A percentile compares a stretch with the other conserved stretches of the same genome.
Evolutionary conservation across 2,329 filamentous ascomycete species (phyloP).

Genomic region (Fusarium tupiense): DNA sequence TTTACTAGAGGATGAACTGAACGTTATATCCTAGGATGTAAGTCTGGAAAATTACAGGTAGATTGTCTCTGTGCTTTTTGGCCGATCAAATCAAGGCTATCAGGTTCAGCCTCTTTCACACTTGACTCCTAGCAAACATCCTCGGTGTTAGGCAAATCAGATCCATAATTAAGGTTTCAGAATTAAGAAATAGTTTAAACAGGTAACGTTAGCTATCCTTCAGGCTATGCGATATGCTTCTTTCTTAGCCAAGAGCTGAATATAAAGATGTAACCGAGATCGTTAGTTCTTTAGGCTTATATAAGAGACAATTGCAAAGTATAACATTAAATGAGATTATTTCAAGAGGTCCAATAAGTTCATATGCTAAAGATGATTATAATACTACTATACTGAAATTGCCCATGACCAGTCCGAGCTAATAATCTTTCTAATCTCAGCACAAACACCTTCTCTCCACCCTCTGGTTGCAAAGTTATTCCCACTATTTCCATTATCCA

Average conservation of each 20-base stretch:
- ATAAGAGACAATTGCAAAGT: no score
- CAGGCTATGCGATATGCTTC: fast-evolving
- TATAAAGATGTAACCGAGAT: no score
- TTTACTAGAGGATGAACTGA: fast-evolving
- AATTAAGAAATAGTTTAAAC: fast-evolving
- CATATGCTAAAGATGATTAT: fast-evolving
- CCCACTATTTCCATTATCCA: neutral
- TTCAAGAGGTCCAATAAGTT: fast-evolving
- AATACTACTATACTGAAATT: no score
- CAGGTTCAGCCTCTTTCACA: fast-evolving
- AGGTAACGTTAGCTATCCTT: no score
- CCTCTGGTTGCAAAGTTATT: neutral
- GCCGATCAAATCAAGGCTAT: no score
- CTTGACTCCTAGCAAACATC: no score
- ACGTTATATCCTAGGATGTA: no score
- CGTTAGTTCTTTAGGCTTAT: no score
- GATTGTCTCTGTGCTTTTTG: fast-evolving
- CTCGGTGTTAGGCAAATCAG: no score
- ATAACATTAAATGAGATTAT: no score
- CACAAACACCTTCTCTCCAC: neutral
- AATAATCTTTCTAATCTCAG: neutral
- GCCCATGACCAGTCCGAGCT: neutral
- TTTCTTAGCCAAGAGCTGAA: no score
- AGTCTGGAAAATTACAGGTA: no score
- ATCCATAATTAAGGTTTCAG: fast-evolving